Percentiles rank a stretch among this genome's conserved stretches.
Conservation (phyloP, 2,329 filamentous ascomycete genomes). For the Rhexocercosporidium sp. region DNA sequence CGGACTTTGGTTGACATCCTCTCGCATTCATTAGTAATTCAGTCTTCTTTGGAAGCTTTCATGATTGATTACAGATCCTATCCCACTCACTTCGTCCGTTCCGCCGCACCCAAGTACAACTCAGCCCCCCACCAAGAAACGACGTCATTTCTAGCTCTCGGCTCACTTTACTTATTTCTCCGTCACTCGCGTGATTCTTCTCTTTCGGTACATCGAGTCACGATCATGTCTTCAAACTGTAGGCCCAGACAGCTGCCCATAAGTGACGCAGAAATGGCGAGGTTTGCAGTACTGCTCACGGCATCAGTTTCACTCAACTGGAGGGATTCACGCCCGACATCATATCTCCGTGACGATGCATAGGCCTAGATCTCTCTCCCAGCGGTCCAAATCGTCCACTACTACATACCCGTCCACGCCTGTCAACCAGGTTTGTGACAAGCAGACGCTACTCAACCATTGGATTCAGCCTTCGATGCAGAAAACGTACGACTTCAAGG, state of each 20-base stretch:
- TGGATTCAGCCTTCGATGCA: background rate
- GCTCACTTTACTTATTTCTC: background rate
- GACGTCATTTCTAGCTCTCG: conserved; percentile 3
- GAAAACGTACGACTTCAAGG: background rate
- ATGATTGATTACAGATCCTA: conserved; percentile 6
- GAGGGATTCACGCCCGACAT: background rate
- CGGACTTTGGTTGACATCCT: background rate
- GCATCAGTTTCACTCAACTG: background rate
- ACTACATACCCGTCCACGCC: background rate
- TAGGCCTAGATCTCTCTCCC: background rate
- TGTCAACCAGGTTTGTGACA: too few species aligned
- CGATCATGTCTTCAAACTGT: background rate
- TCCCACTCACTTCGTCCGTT: background rate
- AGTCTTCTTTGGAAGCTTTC: background rate
- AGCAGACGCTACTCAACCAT: background rate
- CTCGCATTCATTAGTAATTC: background rate
- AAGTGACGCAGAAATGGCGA: background rate
- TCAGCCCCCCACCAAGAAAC: background rate
- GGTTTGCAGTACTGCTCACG: background rate
- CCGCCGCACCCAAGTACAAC: background rate
- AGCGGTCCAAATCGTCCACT: background rate
- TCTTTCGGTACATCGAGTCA: background rate
- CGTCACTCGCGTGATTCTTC: background rate
- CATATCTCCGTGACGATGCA: background rate
- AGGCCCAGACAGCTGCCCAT: background rate